Conservation (phyloP, 352 stramenopile species). For the Phytophthora macrochlamydospora region DNA sequence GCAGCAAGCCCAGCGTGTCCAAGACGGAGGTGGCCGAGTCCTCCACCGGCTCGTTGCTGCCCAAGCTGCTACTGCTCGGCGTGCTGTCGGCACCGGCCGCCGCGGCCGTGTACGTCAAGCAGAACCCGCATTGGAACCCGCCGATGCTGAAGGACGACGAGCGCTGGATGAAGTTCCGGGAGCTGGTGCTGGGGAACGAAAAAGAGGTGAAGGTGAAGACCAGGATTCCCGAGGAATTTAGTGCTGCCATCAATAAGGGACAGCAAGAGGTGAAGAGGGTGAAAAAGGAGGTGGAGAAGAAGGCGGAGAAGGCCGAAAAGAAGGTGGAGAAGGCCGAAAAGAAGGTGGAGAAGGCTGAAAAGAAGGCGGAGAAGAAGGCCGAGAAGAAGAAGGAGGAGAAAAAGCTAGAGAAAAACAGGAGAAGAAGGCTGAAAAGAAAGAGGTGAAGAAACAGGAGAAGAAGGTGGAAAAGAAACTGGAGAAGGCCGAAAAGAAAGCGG, state of each 20-base stretch:
- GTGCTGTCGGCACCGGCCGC: conserved; percentile 56
- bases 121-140: conserved; percentile 85
- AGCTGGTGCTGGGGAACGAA: conserved; percentile 63
- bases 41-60: conserved; percentile 45
- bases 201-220: neutral
- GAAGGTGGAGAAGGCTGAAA: conserved; percentile 14
- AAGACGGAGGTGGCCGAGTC: conserved; percentile 34
- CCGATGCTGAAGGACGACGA: conserved; percentile 57
- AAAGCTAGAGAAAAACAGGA: conserved; percentile 24
- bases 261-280: conserved; percentile 38
- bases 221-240: conserved; percentile 52
- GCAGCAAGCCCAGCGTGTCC: conserved; percentile 4
- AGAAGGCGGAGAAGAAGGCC: conserved; percentile 24
- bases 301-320: conserved; percentile 21
- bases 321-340: conserved; percentile 18
- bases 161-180: conserved; percentile 77
- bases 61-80: conserved; percentile 56
- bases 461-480: conserved; percentile 22
- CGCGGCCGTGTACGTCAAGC: conserved; percentile 69
- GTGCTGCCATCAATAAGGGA: conserved; percentile 49
- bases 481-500: conserved; percentile 15
- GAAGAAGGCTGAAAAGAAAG: conserved; percentile 24
- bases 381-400: conserved; percentile 37
- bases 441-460: conserved; percentile 17
- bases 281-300: conserved; percentile 17